Percentiles rank a stretch among this genome's conserved stretches.
phyloP scores from a whole-genome alignment of 305 asterid genomes.

The Rubia peregrina region DNA sequence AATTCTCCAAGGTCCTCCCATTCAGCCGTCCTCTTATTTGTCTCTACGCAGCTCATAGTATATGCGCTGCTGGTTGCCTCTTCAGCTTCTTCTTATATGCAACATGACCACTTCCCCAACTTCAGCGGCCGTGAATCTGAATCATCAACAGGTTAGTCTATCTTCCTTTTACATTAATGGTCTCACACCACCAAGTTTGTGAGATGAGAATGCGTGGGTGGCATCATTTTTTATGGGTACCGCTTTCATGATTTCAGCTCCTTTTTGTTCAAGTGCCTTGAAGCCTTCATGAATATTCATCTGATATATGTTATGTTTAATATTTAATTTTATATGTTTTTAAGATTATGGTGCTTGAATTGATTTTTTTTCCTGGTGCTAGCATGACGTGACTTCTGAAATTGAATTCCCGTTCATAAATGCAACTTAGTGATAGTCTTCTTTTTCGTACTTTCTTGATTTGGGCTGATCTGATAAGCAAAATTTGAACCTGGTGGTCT shows the following conservation, averaged over 20 bases:
- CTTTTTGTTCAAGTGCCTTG: not conserved
- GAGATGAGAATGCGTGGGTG: too few species aligned
- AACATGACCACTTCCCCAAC: constrained; percentile 13
- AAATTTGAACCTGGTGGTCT: not conserved
- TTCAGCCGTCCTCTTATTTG: not conserved
- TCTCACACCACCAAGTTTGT: not conserved
- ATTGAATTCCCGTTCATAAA: too few species aligned
- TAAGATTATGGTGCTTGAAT: not conserved
- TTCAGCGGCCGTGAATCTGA: constrained; percentile 6
- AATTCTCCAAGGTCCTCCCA: constrained; percentile 2
- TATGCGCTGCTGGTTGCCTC: constrained; percentile 1
- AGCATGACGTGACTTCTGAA: not conserved
- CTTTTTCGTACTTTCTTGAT: not conserved
- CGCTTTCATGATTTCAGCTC: not conserved
- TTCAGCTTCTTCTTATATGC: not conserved
- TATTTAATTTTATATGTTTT: not conserved
- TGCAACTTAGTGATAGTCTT: not conserved
- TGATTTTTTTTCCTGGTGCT: not conserved
- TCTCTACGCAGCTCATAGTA: not conserved
- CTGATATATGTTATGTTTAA: too few species aligned
- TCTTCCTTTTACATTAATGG: not conserved
- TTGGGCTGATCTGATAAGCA: not conserved
- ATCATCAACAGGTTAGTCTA: constrained; percentile 14
- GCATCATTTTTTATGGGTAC: not conserved
- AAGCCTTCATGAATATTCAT: not conserved